Percentiles rank a stretch among this genome's conserved stretches.
Evolutionary conservation across 192 early-diverging fungal species (phyloP).

Genomic region (Haplosporangium gracile): DNA sequence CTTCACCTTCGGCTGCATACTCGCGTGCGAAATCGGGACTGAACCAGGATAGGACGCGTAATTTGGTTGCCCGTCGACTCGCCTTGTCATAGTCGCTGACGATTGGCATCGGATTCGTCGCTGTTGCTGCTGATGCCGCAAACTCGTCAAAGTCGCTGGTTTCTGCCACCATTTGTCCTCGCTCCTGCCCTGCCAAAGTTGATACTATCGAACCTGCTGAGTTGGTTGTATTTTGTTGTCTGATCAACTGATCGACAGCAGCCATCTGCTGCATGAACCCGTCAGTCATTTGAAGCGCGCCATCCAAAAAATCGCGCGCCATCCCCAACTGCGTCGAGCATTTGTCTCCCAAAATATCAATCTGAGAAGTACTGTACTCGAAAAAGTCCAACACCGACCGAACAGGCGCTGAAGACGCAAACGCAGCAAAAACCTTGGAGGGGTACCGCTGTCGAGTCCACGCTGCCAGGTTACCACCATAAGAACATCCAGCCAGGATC

Average conservation of each 20-base stretch:
- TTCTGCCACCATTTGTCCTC: not conserved
- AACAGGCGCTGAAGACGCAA: slow-evolving; percentile 83
- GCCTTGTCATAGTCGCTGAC: not conserved
- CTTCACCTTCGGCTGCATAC: slow-evolving; percentile 36
- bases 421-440: slow-evolving; percentile 77
- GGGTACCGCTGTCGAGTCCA: slow-evolving; percentile 81
- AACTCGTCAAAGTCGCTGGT: not conserved
- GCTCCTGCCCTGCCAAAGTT: not conserved
- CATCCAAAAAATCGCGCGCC: slow-evolving; percentile 61
- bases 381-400: slow-evolving; percentile 72
- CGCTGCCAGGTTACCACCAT: slow-evolving; percentile 80
- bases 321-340: slow-evolving; percentile 57
- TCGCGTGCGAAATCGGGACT: slow-evolving; percentile 47
- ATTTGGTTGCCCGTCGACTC: slow-evolving; percentile 26
- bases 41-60: slow-evolving; percentile 39
- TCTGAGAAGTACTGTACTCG: slow-evolving; percentile 73
- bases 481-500: slow-evolving; percentile 84
- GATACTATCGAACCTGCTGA: not conserved
- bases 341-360: slow-evolving; percentile 55
- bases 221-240: not conserved
- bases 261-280: slow-evolving; percentile 35
- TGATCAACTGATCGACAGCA: not conserved
- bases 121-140: not conserved
- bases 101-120: not conserved
- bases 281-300: slow-evolving; percentile 51